Evolutionary conservation across 2,329 filamentous ascomycete species (phyloP), one percentile per base, ranked within the genome.

Genomic region (Reticulascus tulasneorum): DNA sequence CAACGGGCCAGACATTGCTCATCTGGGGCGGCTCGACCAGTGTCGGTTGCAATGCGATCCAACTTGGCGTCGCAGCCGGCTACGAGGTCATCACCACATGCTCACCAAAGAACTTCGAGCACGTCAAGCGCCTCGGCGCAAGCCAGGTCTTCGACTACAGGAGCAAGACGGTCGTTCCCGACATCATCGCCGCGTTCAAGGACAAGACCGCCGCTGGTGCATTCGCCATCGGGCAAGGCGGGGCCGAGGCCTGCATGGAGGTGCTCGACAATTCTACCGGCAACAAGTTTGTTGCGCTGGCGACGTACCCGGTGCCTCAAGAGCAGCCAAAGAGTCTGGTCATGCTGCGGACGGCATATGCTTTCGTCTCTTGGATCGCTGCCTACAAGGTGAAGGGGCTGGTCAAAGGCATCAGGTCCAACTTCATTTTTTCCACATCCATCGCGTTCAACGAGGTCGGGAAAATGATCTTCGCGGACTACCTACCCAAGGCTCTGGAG

Each of bases 1-100:
- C 46, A 9, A 40, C 35, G 5, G 39, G 42, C 22, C 49, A 56
- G 36, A 42, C 45, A 0, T 25, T 57, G 8, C 18, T 55, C 16
- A 45, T 61, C 25, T 77, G 70, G 67, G 73, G 73, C n/a, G 75
- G 72, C 0, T 62, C 67, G 4, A 64, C 66, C 0, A 60, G 57
- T 12, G 66, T 71, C 1, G 69, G 71, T 2, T 60, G 60, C 25
- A 63, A 60, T 27, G 65, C 64, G 1, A 62, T 73, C 9, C 71
- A 75, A 40, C 53, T 74, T 1, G 60, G 62, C 2, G 50, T 55
- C 6, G 60, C 59, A 0, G 59, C 64, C 1, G 70, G 70, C 0
- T 69, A 66, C 39, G 52, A 65, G 11, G 68, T 75, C 9, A 47
- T 72, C 25, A 52, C 63, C 1, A 70, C 66, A 1, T 58, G 60